Conservation (phyloP, 139 green algal genomes). For the Pycnococcus provasolii region DNA sequence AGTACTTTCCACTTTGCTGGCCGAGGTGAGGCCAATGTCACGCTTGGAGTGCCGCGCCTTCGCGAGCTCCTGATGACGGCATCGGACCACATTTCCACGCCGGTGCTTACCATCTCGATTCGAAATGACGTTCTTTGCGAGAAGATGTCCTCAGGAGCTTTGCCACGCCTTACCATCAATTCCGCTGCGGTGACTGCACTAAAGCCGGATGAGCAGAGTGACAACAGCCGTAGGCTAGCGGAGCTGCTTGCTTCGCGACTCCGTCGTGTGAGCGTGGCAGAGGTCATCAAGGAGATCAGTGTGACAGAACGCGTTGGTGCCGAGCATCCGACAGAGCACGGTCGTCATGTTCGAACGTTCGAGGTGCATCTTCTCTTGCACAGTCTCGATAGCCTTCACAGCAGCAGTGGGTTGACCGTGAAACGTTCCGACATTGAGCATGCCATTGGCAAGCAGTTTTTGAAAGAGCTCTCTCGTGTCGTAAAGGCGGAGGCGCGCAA, state of each 20-base stretch:
- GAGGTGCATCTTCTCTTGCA: too few species aligned
- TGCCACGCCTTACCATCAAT: too few species aligned
- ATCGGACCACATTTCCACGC: constrained; percentile 66
- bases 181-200: background rate
- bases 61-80: constrained; percentile 96
- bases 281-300: constrained; percentile 8
- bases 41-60: constrained; percentile 87
- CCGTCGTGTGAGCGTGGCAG: constrained; percentile 34
- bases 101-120: constrained; percentile 85
- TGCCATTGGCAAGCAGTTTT: constrained; percentile 52
- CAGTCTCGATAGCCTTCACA: too few species aligned
- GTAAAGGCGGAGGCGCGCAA: constrained; percentile 38
- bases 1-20: constrained; percentile 81
- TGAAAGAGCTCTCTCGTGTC: constrained; percentile 36
- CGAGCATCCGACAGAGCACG: too few species aligned
- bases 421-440: constrained; percentile 37
- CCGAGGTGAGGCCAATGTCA: constrained; percentile 92
- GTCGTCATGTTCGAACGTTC: too few species aligned
- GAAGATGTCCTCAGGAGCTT: background rate
- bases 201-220: too few species aligned
- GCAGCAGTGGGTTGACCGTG: too few species aligned
- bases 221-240: constrained; percentile 24
- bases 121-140: constrained; percentile 5
- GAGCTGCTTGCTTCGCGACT: constrained; percentile 56
- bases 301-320: background rate